Evolutionary conservation across 305 asterid species (phyloP), one percentile per base, ranked within the genome.

Genomic region (Striga hermonthica): DNA sequence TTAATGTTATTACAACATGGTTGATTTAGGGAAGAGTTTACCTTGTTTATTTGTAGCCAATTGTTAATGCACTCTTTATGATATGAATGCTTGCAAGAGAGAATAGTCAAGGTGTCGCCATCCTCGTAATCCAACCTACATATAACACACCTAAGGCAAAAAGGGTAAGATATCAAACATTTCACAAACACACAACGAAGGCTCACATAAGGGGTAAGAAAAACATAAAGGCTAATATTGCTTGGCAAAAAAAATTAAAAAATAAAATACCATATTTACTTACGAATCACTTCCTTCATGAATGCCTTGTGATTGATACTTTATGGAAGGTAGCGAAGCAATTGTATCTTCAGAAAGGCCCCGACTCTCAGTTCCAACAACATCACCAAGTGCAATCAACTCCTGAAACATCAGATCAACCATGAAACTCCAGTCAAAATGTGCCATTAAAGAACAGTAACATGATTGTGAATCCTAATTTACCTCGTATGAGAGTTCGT

Each of bases 91-190:
- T 89, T 89, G 88, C 98, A 92, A 54, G 86, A 79, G 41, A 92
- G 85, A 78, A 84, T 80, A 7, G 93, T 92, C 88, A 92, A 75
- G 40, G 78, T 67, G 49, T 92, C 97, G 34, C 75, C 97, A 66
- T 89, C 97, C 76, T 92, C 97, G 16, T 89, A 92, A 68, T 92
- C 98, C 84, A 84, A 80, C 81, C 97, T 75, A 71, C 98, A 92
- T 62, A 92, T 87, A 40, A 89, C 95, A 76, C 96, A 88, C 75
- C 95, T 87, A 84, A 36, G 50, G 75, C 64, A 62, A 64, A 77
- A 73, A 14, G 54, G 66, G 40, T 44, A 37, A 69, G 67, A n/a
- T 31, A 37, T 64, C 73, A 35, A 75, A 75, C 67, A 28, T 41
- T 22, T 9, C 28, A 35, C 72, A 64, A 4, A 58, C n/a, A 28